Evolutionary conservation across 129 eudicot genomes (phyloP), one percentile per base, ranked within the genome.

Genomic region (Artemisia argyi): DNA sequence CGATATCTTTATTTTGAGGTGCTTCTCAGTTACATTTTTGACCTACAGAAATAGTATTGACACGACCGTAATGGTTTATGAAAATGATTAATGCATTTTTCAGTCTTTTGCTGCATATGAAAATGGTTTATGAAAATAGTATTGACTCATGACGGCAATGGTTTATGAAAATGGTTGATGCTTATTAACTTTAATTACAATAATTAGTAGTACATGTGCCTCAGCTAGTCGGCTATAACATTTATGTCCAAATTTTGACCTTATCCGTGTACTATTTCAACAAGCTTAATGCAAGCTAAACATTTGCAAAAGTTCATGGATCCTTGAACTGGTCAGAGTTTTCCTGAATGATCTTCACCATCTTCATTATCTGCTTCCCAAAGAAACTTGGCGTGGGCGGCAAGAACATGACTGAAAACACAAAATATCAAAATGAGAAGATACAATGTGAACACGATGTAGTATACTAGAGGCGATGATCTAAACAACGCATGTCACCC

Each of bases 301-400:
- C 61, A 32, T 46, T 4, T 64, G 65, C 54, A 53, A 39, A 30
- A 48, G 68, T 72, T 39, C 64, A 65, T n/a, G 8, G 60, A 66
- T 52, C 52, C 47, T 20, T 64, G 22, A 63, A 66, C 11, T 54
- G 12, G 19, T 59, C 15, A 30, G 46, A 26, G 57, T 2, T 47
- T 26, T 46, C 50, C 77, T 13, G 5, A 9, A 11, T 20, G 51
- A n/a, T 22, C 11, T 39, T 47, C 77, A 7, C 22, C 59, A 5
- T 66, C 82, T 35, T 78, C 83, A 15, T 71, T 82, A 11, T 82
- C 83, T 16, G 80, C 72, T 77, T 89, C 96, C 96, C 96, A 89
- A n/a, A 89, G 88, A 59, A 89, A 89, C 77, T 76, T 78, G 61
- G 92, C 96, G 54, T 86, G 71, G 69, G 92, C 92, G 5, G 85